phyloP scores from a whole-genome alignment of 2,329 filamentous ascomycete species.

The Aspergillus japonicus region DNA sequence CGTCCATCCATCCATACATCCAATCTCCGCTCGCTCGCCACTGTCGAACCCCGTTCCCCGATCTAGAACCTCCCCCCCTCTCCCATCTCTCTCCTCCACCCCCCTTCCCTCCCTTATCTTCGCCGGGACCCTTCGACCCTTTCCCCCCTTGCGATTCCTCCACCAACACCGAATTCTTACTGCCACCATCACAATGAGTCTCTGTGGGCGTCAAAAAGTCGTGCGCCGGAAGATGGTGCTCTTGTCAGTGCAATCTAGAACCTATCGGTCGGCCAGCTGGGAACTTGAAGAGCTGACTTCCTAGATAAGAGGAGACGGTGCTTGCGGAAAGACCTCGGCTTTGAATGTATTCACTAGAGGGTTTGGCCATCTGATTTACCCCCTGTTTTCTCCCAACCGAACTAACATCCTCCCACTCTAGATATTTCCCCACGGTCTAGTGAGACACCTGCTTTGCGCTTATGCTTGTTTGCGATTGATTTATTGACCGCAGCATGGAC shows the following conservation, averaged over 20 bases:
- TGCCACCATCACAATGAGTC: constrained; percentile 44
- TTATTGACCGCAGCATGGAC: constrained; percentile 23
- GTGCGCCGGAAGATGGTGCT: constrained; percentile 96
- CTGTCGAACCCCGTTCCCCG: constrained; percentile 1
- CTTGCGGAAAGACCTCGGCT: constrained; percentile 93
- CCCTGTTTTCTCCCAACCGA: constrained; percentile 5
- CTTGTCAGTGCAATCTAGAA: constrained; percentile 55
- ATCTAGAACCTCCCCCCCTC: neutral
- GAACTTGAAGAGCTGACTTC: constrained; percentile 16
- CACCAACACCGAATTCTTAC: neutral
- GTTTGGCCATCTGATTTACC: constrained; percentile 50
- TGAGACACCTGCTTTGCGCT: constrained; percentile 42
- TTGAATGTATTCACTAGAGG: constrained; percentile 98
- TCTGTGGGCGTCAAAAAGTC: constrained; percentile 74
- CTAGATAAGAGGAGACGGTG: constrained; percentile 76
- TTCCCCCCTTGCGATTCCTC: constrained; percentile 9
- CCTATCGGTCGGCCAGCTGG: constrained; percentile 5
- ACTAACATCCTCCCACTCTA: constrained; percentile 38
- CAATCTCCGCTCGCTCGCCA: neutral
- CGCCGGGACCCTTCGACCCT: constrained; percentile 6
- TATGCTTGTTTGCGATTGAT: neutral
- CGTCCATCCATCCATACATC: neutral
- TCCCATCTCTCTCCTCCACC: no score
- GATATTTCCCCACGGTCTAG: constrained; percentile 97
- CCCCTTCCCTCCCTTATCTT: constrained; percentile 24